Evolutionary conservation across 495 filamentous ascomycete genomes (phyloP).

Genomic region (Aspergillus campestris): DNA sequence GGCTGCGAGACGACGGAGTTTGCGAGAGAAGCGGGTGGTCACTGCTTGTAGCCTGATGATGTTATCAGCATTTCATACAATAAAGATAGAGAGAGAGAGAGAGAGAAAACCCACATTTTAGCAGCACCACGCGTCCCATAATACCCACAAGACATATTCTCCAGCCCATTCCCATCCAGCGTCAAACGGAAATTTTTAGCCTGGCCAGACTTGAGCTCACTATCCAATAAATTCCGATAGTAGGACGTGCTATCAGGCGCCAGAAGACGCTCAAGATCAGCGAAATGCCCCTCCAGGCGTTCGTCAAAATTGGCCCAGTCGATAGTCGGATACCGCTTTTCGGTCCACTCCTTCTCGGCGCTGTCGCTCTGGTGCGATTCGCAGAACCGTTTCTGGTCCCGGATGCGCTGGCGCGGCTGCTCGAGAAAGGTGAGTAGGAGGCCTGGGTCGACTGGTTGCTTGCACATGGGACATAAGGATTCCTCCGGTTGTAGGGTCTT

Average conservation of each 20-base stretch:
- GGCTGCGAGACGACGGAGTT: slow-evolving; percentile 54
- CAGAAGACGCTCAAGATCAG: slow-evolving; percentile 50
- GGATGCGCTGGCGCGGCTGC: slow-evolving; percentile 46
- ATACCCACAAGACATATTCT: slow-evolving; percentile 61
- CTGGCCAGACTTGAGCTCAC: slow-evolving; percentile 50
- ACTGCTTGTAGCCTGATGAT: slow-evolving; percentile 50
- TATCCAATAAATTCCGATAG: slow-evolving; percentile 52
- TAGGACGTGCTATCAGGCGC: slow-evolving; percentile 46
- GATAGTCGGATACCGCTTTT: slow-evolving; percentile 67
- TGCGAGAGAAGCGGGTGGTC: slow-evolving; percentile 48
- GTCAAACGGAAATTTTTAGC: slow-evolving; percentile 52
- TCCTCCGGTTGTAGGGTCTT: slow-evolving; percentile 1
- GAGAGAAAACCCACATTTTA: slow-evolving; percentile 42
- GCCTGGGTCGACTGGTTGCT: slow-evolving; percentile 45
- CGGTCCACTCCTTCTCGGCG: slow-evolving; percentile 52
- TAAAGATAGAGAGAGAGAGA: background rate
- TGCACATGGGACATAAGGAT: slow-evolving; percentile 60
- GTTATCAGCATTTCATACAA: slow-evolving; percentile 1
- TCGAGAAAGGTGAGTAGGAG: slow-evolving; percentile 41
- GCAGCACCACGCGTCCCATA: slow-evolving; percentile 74
- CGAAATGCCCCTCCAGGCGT: slow-evolving; percentile 51
- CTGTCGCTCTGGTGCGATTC: slow-evolving; percentile 52
- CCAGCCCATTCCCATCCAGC: slow-evolving; percentile 25
- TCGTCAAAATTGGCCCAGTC: slow-evolving; percentile 61
- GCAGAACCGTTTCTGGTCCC: slow-evolving; percentile 62